Conservation (phyloP, 768 basidiomycete species). For the Lactarius sp. region DNA sequence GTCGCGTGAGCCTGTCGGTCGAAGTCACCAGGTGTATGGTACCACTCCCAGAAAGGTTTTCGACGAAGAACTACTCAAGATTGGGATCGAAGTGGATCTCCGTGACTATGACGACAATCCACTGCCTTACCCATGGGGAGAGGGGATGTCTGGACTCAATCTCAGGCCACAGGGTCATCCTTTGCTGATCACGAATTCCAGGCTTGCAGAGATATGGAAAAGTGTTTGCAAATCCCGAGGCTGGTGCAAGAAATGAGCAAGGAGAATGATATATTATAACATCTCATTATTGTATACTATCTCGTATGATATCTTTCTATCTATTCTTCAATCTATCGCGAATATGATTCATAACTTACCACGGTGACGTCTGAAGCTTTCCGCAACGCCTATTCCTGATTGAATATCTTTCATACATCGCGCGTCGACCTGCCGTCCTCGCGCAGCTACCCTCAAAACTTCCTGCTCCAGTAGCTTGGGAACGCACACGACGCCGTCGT, state of each 20-base stretch:
- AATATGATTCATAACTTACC: constrained; percentile 40
- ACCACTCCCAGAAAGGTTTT: not conserved
- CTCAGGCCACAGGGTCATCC: not conserved
- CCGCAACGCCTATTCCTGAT: constrained; percentile 67
- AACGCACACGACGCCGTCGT: constrained; percentile 85
- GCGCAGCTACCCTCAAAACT: constrained; percentile 55
- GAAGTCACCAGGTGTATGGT: not conserved
- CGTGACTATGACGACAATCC: constrained; percentile 11
- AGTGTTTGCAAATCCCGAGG: constrained; percentile 15
- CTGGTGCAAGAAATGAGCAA: constrained; percentile 1
- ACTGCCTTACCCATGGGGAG: constrained; percentile 7
- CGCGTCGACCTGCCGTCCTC: constrained; percentile 61
- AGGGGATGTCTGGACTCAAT: not conserved
- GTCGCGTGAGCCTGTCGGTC: not conserved
- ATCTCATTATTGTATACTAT: not conserved
- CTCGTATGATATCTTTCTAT: not conserved
- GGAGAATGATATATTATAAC: not conserved
- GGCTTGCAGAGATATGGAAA: constrained; percentile 17
- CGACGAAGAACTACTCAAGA: constrained; percentile 7
- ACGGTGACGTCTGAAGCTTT: constrained; percentile 74
- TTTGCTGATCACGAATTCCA: constrained; percentile 12
- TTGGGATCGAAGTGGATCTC: constrained; percentile 14
- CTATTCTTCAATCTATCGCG: constrained; percentile 23
- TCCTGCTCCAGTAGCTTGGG: constrained; percentile 47
- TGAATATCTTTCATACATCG: constrained; percentile 70